These are phyloP conservation scores for Lecanicillium sp. DNA, from an alignment of 2,329 filamentous ascomycete species.

Conservation along the genomic window DNA sequence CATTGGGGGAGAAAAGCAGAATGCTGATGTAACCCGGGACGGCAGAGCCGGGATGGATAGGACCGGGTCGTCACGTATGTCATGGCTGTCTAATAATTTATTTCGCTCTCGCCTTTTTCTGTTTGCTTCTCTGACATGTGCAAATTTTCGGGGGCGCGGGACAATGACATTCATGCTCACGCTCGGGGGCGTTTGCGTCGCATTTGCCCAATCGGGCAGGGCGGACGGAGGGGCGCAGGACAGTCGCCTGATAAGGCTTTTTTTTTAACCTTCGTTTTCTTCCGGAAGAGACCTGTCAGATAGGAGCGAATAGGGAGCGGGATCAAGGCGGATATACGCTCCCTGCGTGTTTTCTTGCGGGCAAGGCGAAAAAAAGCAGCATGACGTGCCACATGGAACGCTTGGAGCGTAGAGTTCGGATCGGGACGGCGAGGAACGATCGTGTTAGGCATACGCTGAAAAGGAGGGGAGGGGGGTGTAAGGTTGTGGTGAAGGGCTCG, in stretches of 20 bases:
- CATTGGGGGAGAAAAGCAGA: not conserved
- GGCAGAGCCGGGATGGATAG: conserved; percentile 8
- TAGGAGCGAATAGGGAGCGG: conserved; percentile 10
- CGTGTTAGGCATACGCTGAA: conserved; percentile 10
- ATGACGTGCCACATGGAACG: conserved; percentile 4
- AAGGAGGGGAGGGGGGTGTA: not conserved
- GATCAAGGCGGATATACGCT: too few species aligned
- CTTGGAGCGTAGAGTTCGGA: conserved; percentile 1
- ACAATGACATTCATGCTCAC: too few species aligned
- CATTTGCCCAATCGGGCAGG: not conserved
- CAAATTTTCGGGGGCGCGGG: not conserved
- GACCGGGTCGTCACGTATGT: too few species aligned
- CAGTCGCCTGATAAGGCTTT: not conserved
- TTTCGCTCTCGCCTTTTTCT: too few species aligned
- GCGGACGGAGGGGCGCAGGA: not conserved
- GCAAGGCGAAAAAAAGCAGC: not conserved
- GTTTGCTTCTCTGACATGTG: conserved; percentile 12
- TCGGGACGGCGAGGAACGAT: conserved; percentile 13
- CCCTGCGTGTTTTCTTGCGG: too few species aligned
- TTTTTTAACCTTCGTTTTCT: too few species aligned
- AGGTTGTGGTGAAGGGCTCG: not conserved
- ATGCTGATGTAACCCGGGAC: conserved; percentile 6
- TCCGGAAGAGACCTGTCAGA: not conserved
- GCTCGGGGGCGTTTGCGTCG: too few species aligned
- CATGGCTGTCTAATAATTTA: too few species aligned